These are phyloP conservation scores for Curvularia hawaiiensis DNA, from an alignment of 2,329 filamentous ascomycete species.

Conservation along the genomic window DNA sequence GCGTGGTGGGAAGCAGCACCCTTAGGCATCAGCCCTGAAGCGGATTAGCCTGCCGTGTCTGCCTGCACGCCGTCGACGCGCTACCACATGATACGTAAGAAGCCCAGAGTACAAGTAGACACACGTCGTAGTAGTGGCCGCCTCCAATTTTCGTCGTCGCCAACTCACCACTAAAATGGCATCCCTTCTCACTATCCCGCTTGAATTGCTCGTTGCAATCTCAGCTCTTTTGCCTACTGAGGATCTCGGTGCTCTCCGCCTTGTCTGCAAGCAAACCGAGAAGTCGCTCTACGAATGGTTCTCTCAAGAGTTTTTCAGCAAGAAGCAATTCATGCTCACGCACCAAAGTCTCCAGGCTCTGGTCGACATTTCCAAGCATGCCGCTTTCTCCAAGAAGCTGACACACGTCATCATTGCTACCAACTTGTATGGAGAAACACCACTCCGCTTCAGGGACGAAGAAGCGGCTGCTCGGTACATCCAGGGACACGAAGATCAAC, in stretches of 20 bases:
- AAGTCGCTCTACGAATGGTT: slow-evolving; percentile 61
- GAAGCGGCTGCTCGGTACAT: slow-evolving; percentile 24
- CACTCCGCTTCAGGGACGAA: slow-evolving; percentile 20
- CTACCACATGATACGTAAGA: slow-evolving; percentile 23
- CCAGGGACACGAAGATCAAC: slow-evolving; percentile 29
- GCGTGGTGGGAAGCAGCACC: slow-evolving; percentile 7
- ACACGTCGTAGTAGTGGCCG: neutral
- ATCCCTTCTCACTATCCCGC: slow-evolving; percentile 51
- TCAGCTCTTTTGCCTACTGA: slow-evolving; percentile 58
- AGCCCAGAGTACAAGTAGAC: neutral
- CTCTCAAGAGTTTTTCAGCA: slow-evolving; percentile 66
- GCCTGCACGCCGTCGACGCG: slow-evolving; percentile 25
- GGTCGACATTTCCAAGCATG: slow-evolving; percentile 49
- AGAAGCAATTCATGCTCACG: slow-evolving; percentile 69
- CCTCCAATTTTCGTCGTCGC: neutral
- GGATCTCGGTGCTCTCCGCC: slow-evolving; percentile 62
- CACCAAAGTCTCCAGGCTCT: slow-evolving; percentile 62
- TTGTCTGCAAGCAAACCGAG: slow-evolving; percentile 62
- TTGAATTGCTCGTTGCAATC: slow-evolving; percentile 63
- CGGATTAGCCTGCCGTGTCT: slow-evolving; percentile 16
- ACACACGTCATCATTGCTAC: slow-evolving; percentile 59
- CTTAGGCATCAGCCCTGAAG: slow-evolving; percentile 22
- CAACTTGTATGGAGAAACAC: slow-evolving; percentile 34
- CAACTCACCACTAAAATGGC: slow-evolving; percentile 22
- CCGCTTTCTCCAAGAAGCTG: slow-evolving; percentile 47